phyloP scores from a whole-genome alignment of 352 stramenopile genomes.

The Halophytophthora polymorphica region DNA sequence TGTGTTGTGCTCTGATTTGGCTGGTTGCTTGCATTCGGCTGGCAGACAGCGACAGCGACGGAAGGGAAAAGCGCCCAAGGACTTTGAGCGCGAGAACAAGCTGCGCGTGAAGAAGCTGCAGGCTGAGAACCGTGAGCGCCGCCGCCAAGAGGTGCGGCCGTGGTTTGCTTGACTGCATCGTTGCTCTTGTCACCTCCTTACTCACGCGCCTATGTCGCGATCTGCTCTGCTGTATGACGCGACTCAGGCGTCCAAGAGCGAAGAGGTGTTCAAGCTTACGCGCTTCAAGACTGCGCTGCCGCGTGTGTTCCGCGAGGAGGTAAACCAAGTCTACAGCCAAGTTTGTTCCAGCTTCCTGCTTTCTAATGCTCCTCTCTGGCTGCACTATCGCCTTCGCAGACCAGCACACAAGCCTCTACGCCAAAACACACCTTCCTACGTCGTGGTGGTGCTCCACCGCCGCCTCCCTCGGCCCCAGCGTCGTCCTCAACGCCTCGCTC shows the following conservation, averaged over 20 bases:
- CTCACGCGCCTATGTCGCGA: conserved; percentile 8
- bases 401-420: conserved; percentile 8
- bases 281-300: conserved; percentile 59
- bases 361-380: conserved; percentile 8
- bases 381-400: conserved; percentile 2
- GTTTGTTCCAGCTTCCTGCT: neutral
- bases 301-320: conserved; percentile 42
- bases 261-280: conserved; percentile 61
- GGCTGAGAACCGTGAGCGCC: conserved; percentile 51
- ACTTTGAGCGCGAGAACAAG: conserved; percentile 70
- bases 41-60: conserved; percentile 56
- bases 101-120: conserved; percentile 59
- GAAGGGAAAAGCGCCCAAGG: conserved; percentile 46
- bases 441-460: conserved; percentile 17
- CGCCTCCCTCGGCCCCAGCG: conserved; percentile 11
- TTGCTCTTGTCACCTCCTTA: neutral
- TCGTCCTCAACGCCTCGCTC: conserved; percentile 4
- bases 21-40: neutral
- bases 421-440: conserved; percentile 35
- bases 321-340: conserved; percentile 5
- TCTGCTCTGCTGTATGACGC: conserved; percentile 1
- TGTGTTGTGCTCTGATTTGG: conserved; percentile 4
- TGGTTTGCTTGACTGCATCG: neutral
- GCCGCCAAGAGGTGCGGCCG: conserved; percentile 32
- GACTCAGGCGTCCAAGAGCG: conserved; percentile 29